These are phyloP conservation scores for Lentinus polychrous DNA, from an alignment of 1,284 basidiomycete genomes.

Conservation along the genomic window DNA sequence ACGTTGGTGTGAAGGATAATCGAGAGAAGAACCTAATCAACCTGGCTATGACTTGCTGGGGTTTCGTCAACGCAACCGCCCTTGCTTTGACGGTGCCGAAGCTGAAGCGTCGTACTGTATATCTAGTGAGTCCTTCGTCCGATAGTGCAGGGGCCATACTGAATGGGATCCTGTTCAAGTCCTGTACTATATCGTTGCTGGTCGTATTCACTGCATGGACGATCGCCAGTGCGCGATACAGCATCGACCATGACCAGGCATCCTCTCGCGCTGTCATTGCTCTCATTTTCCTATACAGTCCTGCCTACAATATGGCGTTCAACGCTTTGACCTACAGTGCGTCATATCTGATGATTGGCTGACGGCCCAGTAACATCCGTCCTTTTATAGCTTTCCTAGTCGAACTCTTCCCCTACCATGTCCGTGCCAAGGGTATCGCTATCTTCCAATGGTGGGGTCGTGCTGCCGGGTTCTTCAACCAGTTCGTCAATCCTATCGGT, in stretches of 20 bases:
- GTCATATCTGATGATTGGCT: conserved; percentile 9
- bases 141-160: not conserved
- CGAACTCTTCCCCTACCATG: conserved; percentile 61
- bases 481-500: conserved; percentile 68
- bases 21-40: conserved; percentile 48
- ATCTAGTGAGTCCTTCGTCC: conserved; percentile 31
- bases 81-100: conserved; percentile 42
- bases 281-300: conserved; percentile 64
- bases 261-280: conserved; percentile 45
- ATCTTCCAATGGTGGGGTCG: conserved; percentile 56
- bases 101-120: conserved; percentile 41
- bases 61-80: conserved; percentile 43
- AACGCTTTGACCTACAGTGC: conserved; percentile 53
- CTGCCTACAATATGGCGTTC: conserved; percentile 61
- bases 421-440: conserved; percentile 63
- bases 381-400: conserved; percentile 44
- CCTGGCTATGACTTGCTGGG: conserved; percentile 46
- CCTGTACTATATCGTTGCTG: conserved; percentile 41
- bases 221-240: conserved; percentile 42
- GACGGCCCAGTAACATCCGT: not conserved
- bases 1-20: conserved; percentile 65
- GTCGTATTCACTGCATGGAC: conserved; percentile 48
- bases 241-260: conserved; percentile 31
- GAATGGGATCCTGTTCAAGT: conserved; percentile 17
- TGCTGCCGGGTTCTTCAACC: conserved; percentile 56